A percentile compares a stretch with the other conserved stretches of the same genome.
phyloP scores from a whole-genome alignment of 192 early-diverging fungal genomes.

The Chytriomyces sp. region DNA sequence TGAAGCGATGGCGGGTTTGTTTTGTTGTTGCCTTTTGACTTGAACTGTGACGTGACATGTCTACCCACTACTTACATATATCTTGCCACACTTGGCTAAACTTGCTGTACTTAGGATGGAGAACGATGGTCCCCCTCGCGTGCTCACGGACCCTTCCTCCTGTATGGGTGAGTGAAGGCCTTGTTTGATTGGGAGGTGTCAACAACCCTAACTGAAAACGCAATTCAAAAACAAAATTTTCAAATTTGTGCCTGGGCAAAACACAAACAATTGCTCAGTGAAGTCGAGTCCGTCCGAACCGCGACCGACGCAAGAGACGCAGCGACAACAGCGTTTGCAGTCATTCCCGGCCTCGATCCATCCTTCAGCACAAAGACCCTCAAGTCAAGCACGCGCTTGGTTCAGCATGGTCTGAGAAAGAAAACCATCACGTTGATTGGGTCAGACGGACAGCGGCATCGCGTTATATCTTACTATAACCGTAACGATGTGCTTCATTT shows the following conservation, averaged over 20 bases:
- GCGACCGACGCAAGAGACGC: not conserved
- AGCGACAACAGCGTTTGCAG: not conserved
- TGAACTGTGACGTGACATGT: not conserved
- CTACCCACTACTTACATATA: not conserved
- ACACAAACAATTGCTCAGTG: not conserved
- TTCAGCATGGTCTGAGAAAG: not conserved
- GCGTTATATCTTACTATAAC: constrained; percentile 3
- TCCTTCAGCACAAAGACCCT: constrained; percentile 1
- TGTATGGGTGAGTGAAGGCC: constrained; percentile 8
- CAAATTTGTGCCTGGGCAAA: not conserved
- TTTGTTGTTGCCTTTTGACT: not conserved
- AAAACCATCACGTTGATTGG: not conserved
- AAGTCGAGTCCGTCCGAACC: not conserved
- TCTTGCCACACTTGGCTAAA: no score
- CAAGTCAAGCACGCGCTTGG: not conserved
- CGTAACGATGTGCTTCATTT: not conserved
- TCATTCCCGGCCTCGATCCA: not conserved
- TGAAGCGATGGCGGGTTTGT: constrained; percentile 24
- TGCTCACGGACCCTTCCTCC: constrained; percentile 11
- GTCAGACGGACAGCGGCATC: not conserved
- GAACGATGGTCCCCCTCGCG: constrained; percentile 7
- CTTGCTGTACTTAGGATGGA: constrained; percentile 19
- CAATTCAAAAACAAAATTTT: not conserved
- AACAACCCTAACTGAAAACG: no score
- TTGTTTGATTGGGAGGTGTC: no score